A percentile compares a stretch with the other conserved stretches of the same genome.
Evolutionary conservation across 192 early-diverging fungal species (phyloP).

Genomic region (Umbelopsis sp.): DNA sequence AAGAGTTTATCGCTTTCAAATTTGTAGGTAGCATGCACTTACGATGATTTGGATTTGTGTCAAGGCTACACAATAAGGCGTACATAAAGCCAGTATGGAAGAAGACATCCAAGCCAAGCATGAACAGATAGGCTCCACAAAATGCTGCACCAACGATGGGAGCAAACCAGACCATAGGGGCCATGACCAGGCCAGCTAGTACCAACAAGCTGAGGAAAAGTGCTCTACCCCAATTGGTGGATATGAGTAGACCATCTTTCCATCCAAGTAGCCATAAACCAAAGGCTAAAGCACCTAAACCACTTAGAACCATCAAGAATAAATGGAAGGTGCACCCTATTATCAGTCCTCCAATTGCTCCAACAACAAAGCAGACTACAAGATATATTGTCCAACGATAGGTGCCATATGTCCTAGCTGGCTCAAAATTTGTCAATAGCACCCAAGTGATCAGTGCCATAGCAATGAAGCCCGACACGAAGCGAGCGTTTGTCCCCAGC

Average conservation of each 20-base stretch:
- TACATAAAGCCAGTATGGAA: conserved; percentile 47
- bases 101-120: conserved; percentile 46
- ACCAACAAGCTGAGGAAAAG: conserved; percentile 42
- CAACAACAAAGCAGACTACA: conserved; percentile 42
- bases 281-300: conserved; percentile 37
- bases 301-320: conserved; percentile 41
- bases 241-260: conserved; percentile 38
- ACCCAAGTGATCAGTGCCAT: conserved; percentile 43
- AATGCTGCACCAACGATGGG: conserved; percentile 39
- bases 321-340: conserved; percentile 40
- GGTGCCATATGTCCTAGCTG: conserved; percentile 32
- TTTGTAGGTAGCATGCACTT: background rate
- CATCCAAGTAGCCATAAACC: conserved; percentile 53
- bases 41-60: conserved; percentile 28
- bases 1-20: background rate
- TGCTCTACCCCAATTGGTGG: conserved; percentile 37
- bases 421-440: conserved; percentile 47
- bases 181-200: conserved; percentile 31
- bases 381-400: conserved; percentile 38
- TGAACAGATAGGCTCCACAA: conserved; percentile 42
- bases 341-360: conserved; percentile 36
- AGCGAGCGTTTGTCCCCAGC: background rate
- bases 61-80: conserved; percentile 15
- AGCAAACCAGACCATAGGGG: conserved; percentile 10
- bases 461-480: conserved; percentile 41